Base-by-base conservation (phyloP, 257 asterid genomes). In the Solanum ahanhuiri region DNA sequence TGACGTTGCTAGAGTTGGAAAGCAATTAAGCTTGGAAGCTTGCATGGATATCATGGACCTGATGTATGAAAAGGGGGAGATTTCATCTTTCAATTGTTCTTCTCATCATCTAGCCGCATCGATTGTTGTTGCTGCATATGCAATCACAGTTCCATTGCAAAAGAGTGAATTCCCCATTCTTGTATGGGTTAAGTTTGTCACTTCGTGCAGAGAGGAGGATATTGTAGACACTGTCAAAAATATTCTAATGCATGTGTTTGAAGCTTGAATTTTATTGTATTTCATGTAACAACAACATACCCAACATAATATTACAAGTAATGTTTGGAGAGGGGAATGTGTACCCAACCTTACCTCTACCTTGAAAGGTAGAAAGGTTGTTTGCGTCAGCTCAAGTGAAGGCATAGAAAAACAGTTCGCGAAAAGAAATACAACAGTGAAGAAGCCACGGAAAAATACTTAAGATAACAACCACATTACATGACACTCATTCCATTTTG, bases 41-140 rank as follows among this genome's bases (percentile, higher is more conserved):
- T 95, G 98, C 87, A 91, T 90, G 93, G 98, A 95, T 90, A 89
- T 96, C 45, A 88, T 96, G 97, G 99, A 96, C 89, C 89, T 96
- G 84, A 94, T 96, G 60, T 96, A 96, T 81, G 99, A 94, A 87
- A 87, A 89, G 86, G 97, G 94, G 90, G 93, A 89, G 82, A 91
- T 89, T 79, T 89, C 95, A n/a, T 89, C 71, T 82, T 92, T 93
- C 75, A 90, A 89, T 89, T 87, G 82, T 87, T 91, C 95, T 83
- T 92, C 98, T 35, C 87, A 69, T 85, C 85, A 90, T 87, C 91
- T 93, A 31, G 98, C 97, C 69, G 96, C 98, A 70, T 94, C 98
- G 20, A 82, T 95, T 86, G 85, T 95, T 96, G 95, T 93, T 87
- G 96, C 91, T 86, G 92, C 95, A 7, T 96, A 95, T 89, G 89